These are phyloP conservation scores for Bruguiera sexangula DNA, from an alignment of 345 rosid genomes.

Conservation along the genomic window DNA sequence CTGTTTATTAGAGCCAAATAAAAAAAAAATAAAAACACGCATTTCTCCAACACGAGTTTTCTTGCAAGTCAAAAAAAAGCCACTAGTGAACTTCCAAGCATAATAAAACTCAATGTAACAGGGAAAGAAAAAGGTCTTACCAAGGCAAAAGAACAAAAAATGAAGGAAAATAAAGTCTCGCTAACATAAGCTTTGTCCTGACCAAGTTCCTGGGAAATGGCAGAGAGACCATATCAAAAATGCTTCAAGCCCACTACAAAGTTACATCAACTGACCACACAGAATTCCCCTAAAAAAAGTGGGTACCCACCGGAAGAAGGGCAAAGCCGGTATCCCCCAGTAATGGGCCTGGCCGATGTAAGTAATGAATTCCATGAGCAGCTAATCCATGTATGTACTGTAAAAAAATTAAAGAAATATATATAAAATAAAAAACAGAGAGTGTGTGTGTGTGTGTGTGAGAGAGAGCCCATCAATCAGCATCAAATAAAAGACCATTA, in stretches of 20 bases:
- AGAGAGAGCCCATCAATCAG: slow-evolving; percentile 3
- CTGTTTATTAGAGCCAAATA: too few species aligned
- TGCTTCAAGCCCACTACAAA: not conserved
- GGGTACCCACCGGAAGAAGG: slow-evolving; percentile 24
- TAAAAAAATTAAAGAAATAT: not conserved
- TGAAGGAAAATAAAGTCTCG: slow-evolving; percentile 23
- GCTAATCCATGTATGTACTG: slow-evolving; percentile 33
- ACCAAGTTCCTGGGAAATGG: slow-evolving; percentile 29
- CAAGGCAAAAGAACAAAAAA: slow-evolving; percentile 27
- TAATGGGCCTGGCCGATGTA: slow-evolving; percentile 27
- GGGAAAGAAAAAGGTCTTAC: slow-evolving; percentile 10
- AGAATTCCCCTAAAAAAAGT: not conserved
- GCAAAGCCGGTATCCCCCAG: slow-evolving; percentile 28
- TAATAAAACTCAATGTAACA: too few species aligned
- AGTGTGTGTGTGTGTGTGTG: too few species aligned
- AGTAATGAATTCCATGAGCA: slow-evolving; percentile 34
- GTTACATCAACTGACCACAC: too few species aligned
- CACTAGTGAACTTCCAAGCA: not conserved
- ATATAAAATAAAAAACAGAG: too few species aligned
- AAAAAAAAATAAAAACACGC: too few species aligned
- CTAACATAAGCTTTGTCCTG: slow-evolving; percentile 21
- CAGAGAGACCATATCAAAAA: not conserved
- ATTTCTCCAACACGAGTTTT: too few species aligned
- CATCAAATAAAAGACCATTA: not conserved
- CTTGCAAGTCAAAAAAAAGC: too few species aligned